Percentiles rank a stretch among this genome's conserved stretches.
Evolutionary conservation across 306 rosid species (phyloP).

Genomic region (Lupinus albus): DNA sequence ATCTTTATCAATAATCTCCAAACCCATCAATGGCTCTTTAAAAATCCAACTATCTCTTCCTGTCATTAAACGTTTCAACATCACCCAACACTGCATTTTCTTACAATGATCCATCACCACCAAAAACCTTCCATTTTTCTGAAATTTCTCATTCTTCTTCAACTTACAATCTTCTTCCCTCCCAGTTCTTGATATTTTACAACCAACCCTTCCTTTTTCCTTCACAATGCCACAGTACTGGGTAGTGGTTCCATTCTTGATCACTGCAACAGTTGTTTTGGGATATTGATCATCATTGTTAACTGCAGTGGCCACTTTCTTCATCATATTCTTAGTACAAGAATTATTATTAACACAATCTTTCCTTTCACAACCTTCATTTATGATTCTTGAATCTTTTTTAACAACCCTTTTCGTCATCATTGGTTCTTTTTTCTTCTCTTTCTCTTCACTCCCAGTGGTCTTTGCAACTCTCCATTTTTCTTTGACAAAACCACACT

Average conservation of each 20-base stretch:
- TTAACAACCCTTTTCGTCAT: no score
- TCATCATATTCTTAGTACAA: background rate
- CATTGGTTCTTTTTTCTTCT: no score
- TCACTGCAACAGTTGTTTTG: background rate
- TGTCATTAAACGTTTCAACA: constrained; percentile 28
- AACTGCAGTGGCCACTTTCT: background rate
- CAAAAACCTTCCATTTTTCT: background rate
- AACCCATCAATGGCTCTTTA: background rate
- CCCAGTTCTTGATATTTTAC: no score
- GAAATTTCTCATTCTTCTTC: background rate
- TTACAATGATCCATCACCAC: background rate
- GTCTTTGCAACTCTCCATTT: no score
- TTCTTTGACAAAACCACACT: no score
- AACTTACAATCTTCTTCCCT: background rate
- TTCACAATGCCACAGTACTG: no score
- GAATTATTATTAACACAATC: no score
- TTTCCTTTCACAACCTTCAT: no score
- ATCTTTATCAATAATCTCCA: background rate
- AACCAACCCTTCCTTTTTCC: background rate
- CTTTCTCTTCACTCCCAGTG: no score
- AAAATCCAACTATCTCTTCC: constrained; percentile 28
- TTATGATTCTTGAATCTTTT: background rate
- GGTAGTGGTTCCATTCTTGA: background rate
- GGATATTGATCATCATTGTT: no score
- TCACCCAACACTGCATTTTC: no score